Conservation (phyloP, 495 filamentous ascomycete genomes). For the Xylaria sp. region DNA sequence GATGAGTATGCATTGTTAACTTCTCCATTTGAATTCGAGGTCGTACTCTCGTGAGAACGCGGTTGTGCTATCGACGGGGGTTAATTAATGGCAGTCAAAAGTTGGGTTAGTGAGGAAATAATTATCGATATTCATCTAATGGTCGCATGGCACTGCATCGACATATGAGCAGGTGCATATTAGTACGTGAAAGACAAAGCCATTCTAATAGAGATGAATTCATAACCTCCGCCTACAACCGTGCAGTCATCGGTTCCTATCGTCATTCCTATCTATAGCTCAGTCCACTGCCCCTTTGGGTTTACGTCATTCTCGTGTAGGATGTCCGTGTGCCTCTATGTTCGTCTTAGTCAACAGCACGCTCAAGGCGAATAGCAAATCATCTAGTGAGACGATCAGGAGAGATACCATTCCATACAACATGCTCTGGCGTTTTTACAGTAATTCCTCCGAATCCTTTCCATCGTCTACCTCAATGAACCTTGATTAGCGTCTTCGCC, state of each 20-base stretch:
- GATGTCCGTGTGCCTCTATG: background rate
- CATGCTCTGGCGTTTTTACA: background rate
- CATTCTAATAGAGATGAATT: background rate
- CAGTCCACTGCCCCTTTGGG: background rate
- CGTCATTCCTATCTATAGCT: background rate
- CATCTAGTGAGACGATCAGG: background rate
- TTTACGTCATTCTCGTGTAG: background rate
- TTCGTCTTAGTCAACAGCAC: background rate
- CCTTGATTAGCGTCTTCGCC: background rate
- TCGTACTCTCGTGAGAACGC: constrained; percentile 26
- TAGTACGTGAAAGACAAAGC: too few relatives aligned
- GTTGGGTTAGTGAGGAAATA: background rate
- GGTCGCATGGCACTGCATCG: too few relatives aligned
- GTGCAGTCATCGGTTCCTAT: background rate
- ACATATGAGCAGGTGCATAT: too few relatives aligned
- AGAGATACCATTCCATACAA: background rate
- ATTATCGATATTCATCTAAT: background rate
- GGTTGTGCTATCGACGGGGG: background rate
- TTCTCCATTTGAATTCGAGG: constrained; percentile 39
- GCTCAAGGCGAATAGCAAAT: background rate
- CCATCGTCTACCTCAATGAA: background rate
- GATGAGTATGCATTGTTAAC: constrained; percentile 56
- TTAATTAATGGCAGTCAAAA: background rate
- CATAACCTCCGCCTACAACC: background rate
- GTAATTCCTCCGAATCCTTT: background rate